Conservation (phyloP, 352 stramenopile genomes). For the Pythium graminicola region DNA sequence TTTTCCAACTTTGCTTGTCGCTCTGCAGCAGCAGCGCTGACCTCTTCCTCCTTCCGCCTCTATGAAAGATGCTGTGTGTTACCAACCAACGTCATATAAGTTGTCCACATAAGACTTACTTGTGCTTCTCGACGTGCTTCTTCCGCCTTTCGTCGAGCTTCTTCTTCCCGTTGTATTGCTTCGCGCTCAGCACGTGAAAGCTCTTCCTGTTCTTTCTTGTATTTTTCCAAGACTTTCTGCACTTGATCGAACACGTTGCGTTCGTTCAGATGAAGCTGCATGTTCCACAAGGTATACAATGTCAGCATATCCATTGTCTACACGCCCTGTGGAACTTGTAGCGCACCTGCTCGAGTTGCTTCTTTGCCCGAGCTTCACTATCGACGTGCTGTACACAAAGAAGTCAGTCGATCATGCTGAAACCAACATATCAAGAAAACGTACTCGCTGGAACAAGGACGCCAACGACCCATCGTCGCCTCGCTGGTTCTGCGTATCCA, state of each 20-base stretch:
- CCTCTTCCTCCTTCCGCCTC: slow-evolving; percentile 26
- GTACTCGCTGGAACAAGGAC: slow-evolving; percentile 27
- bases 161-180: slow-evolving; percentile 30
- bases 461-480: slow-evolving; percentile 14
- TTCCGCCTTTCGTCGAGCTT: slow-evolving; percentile 24
- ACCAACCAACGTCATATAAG: neutral
- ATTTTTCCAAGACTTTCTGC: slow-evolving; percentile 43
- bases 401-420: neutral
- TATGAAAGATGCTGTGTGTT: slow-evolving; percentile 6
- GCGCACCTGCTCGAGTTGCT: slow-evolving; percentile 28
- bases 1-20: slow-evolving; percentile 23
- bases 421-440: slow-evolving; percentile 6
- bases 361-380: slow-evolving; percentile 28
- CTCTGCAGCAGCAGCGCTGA: slow-evolving; percentile 26
- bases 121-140: slow-evolving; percentile 34
- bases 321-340: neutral
- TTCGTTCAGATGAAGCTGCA: slow-evolving; percentile 34
- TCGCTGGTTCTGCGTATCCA: slow-evolving; percentile 23
- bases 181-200: slow-evolving; percentile 29
- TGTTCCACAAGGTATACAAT: neutral
- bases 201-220: slow-evolving; percentile 33
- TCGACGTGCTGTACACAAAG: slow-evolving; percentile 23
- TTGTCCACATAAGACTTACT: neutral
- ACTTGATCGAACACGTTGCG: slow-evolving; percentile 34
- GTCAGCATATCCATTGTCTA: too few species aligned